phyloP scores from a whole-genome alignment of 2,329 filamentous ascomycete genomes.

The Sclerotiophoma versabilis region DNA sequence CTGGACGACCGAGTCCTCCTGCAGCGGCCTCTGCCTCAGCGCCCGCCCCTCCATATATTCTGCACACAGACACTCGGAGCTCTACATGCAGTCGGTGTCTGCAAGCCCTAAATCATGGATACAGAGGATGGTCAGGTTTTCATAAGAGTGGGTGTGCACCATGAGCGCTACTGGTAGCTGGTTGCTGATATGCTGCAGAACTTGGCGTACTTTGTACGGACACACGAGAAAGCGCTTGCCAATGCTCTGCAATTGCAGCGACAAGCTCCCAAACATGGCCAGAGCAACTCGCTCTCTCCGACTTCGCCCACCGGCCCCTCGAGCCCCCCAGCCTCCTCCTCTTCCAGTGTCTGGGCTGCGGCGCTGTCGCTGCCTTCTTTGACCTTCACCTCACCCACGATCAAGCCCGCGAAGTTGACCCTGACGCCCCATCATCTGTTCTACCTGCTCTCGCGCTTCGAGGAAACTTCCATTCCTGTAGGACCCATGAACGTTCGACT shows the following conservation, averaged over 20 bases:
- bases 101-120: slow-evolving; percentile 65
- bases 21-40: slow-evolving; percentile 20
- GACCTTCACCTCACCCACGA: slow-evolving; percentile 81
- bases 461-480: slow-evolving; percentile 87
- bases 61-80: slow-evolving; percentile 16
- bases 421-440: slow-evolving; percentile 96
- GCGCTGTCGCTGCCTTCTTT: slow-evolving; percentile 87
- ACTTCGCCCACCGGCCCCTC: slow-evolving; percentile 48
- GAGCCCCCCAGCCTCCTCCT: slow-evolving; percentile 63
- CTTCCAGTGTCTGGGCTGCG: slow-evolving; percentile 75
- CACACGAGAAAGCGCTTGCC: slow-evolving; percentile 94
- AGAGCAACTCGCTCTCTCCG: slow-evolving; percentile 50
- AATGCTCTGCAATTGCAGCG: slow-evolving; percentile 90
- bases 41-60: slow-evolving; percentile 15
- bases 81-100: slow-evolving; percentile 46
- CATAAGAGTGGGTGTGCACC: slow-evolving; percentile 71
- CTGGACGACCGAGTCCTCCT: slow-evolving; percentile 13
- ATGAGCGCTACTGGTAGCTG: not conserved
- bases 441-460: slow-evolving; percentile 93
- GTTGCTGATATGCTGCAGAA: slow-evolving; percentile 66
- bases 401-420: slow-evolving; percentile 90
- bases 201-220: slow-evolving; percentile 93
- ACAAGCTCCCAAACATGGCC: slow-evolving; percentile 71
- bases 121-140: slow-evolving; percentile 90
- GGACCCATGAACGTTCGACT: slow-evolving; percentile 96